Base-by-base conservation (phyloP, 2,329 filamentous ascomycete species). In the Epichloe typhina region DNA sequence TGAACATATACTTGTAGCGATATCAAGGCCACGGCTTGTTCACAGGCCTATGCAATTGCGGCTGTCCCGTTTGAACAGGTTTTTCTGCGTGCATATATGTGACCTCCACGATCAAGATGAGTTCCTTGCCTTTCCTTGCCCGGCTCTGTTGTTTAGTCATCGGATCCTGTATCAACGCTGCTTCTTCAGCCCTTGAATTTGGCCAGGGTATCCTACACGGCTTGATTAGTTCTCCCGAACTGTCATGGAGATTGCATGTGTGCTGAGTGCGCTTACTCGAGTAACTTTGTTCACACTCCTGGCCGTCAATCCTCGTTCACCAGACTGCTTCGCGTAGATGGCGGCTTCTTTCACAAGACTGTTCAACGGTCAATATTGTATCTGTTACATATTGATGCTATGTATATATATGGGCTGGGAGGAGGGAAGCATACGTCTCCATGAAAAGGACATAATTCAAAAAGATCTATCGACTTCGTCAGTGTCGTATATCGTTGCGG, bases 381-480 rank as follows among this genome's bases (percentile, higher is more conserved):
- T 31, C 11, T 11, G 9, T 31, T 31, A 31, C 26, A 11, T 31
- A 3, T 31, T 0, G 9, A 11, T 31, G 8, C 3, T 8, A 11
- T 11, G 26, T 31, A 11, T 31, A 31, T 11, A 31, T 31, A 35
- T 39, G n/a, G 7, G 3, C 38, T 8, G 1, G n/a, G 23, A 31
- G 17, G 3, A 13, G 8, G 36, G 6, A 9, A 9, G 11, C 71
- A 49, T 66, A 80, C 77, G 71, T 74, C 62, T 82, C 76, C 77
- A 95, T 83, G 58, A 95, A 94, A 2, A 93, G 73, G 56, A 87
- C 79, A 57, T 94, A 94, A 62, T 93, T 82, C 52, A 95, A 74
- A 60, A 87, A 94, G 55, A 94, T 84, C 88, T 93, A 57, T 40
- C 21, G 42, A n/a, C 31, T 13, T 54, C 7, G 57, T 69, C 49